Percentiles rank a stretch among this genome's conserved stretches.
These are phyloP conservation scores for Pseudoperonospora humuli DNA, from an alignment of 352 stramenopile species.

Conservation along the genomic window DNA sequence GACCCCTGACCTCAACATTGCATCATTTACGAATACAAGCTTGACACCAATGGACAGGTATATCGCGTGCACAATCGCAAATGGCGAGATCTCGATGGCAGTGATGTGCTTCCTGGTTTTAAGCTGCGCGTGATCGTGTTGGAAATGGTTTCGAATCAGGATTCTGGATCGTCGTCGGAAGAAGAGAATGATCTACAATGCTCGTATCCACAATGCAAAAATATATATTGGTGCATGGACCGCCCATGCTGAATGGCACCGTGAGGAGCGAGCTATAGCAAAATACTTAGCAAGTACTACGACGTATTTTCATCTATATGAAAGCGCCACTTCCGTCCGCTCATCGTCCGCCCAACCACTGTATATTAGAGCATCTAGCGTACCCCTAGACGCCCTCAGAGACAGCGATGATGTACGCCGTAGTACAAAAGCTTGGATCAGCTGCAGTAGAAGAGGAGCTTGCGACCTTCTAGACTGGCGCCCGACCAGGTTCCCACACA, in stretches of 20 bases:
- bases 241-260: constrained; percentile 14
- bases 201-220: constrained; percentile 2
- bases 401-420: no score
- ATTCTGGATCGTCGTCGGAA: constrained; percentile 13
- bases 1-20: constrained; percentile 2
- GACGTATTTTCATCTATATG: no score
- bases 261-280: not conserved
- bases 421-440: no score
- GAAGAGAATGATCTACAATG: constrained; percentile 15
- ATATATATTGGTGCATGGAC: not conserved
- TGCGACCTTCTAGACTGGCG: no score
- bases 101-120: constrained; percentile 19
- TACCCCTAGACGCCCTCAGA: no score
- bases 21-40: constrained; percentile 16
- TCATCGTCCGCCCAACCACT: no score
- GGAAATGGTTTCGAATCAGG: constrained; percentile 9
- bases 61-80: constrained; percentile 1
- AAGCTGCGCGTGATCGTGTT: not conserved
- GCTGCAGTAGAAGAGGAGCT: no score
- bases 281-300: not conserved
- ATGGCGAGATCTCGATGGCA: constrained; percentile 21
- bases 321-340: no score
- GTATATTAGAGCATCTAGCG: no score
- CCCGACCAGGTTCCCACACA: no score
- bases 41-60: constrained; percentile 9